These are phyloP conservation scores for Colletotrichum sp. DNA, from an alignment of 2,329 filamentous ascomycete genomes.

Conservation along the genomic window DNA sequence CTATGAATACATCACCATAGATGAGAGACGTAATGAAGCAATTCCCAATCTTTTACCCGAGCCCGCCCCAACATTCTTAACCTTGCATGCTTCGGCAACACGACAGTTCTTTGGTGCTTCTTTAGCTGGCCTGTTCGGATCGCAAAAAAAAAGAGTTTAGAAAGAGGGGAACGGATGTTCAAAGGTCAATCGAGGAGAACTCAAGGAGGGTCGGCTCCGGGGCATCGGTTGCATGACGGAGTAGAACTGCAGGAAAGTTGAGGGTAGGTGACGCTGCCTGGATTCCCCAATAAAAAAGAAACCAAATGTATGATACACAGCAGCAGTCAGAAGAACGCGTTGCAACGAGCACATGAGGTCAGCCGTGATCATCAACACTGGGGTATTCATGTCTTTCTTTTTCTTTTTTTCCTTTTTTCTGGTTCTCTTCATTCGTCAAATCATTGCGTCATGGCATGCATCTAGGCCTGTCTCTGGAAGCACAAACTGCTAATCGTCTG, in stretches of 20 bases:
- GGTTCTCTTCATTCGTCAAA: neutral
- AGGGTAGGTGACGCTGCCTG: conserved; percentile 1
- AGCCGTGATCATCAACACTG: neutral
- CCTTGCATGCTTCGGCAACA: conserved; percentile 15
- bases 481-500: conserved; percentile 89
- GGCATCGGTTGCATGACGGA: neutral
- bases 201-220: neutral
- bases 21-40: conserved; percentile 56
- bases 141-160: neutral
- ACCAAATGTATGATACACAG: conserved; percentile 18
- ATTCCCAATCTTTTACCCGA: conserved; percentile 48
- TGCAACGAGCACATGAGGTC: neutral
- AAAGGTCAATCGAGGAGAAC: neutral
- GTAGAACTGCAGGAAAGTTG: neutral
- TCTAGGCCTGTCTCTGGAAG: conserved; percentile 57
- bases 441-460: neutral
- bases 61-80: neutral
- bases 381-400: neutral
- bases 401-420: neutral
- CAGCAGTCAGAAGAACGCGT: conserved; percentile 4
- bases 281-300: neutral
- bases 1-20: conserved; percentile 71
- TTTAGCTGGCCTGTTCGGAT: neutral
- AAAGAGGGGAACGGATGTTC: neutral
- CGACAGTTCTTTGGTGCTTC: conserved; percentile 1